Base-by-base conservation (phyloP, 2,329 filamentous ascomycete genomes). In the Dactylellina haptotyla region DNA sequence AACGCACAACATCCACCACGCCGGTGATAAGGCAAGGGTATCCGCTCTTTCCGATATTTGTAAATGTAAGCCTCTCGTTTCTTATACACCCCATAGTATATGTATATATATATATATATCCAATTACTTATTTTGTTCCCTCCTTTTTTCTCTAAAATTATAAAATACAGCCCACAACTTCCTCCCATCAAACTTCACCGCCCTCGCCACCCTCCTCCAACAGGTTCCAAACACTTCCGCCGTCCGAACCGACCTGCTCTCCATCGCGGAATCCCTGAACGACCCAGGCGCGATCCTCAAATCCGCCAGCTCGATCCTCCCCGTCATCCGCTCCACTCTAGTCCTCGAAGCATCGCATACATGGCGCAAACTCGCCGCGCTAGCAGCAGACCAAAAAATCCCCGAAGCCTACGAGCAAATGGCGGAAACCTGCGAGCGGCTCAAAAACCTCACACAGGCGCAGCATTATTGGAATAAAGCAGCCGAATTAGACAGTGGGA, bases 231-330 rank as follows among this genome's bases (percentile, higher is more conserved):
- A 9, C 18, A 32, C 53, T 1, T 3, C 51, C 14, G 4, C 14
- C 6, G 9, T 65, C 14, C 25, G 25, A 4, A 54, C 16, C 54
- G 54, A 61, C 48, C 69, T 73, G 46, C 61, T 73, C 10, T 6
- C 18, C 37, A 54, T 73, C 30, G 69, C 45, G 12, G 61, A 61
- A 48, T 34, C 48, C 30, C 61, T 73, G n/a, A 56, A 73, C 46
- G 69, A 73, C 37, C 69, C 69, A 2, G 12, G 61, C 14, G 69
- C 69, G 14, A 66, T 73, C 61, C 46, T 73, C 25, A 53, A 45
- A 51, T 48, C 45, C 16, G 61, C 69, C 10, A 37, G 39, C 10
- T 48, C 37, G 30, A 58, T 54, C 32, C 30, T 66, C 6, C 6
- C 54, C 18, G 16, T 48, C 23, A 9, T 39, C 23, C 45, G 43